Evolutionary conservation across 139 green algal genomes (phyloP).

Genomic region (Ettlia oleoabundans): DNA sequence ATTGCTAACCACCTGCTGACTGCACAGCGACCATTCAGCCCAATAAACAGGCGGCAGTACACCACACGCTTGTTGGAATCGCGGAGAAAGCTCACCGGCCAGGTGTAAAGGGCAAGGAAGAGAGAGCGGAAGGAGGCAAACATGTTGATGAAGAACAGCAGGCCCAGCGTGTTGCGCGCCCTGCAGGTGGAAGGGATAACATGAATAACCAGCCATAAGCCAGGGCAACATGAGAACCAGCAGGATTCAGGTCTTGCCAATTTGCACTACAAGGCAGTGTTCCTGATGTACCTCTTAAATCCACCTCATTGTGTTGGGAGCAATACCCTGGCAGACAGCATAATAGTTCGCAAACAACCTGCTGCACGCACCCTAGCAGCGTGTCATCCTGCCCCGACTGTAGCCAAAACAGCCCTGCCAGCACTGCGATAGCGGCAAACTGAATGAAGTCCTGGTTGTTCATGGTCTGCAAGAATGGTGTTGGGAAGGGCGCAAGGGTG

Average conservation of each 20-base stretch:
- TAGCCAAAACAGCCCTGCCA: conserved; percentile 62
- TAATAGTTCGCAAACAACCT: too few relatives aligned
- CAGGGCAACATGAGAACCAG: neutral
- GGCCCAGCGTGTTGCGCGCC: conserved; percentile 34
- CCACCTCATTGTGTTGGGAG: too few relatives aligned
- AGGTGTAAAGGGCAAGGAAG: neutral
- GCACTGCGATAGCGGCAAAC: conserved; percentile 37
- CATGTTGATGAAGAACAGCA: conserved; percentile 69
- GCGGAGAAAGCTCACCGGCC: neutral
- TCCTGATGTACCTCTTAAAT: too few relatives aligned
- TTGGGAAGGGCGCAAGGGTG: too few relatives aligned
- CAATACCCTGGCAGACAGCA: too few relatives aligned
- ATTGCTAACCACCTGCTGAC: too few relatives aligned
- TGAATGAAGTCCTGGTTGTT: conserved; percentile 40
- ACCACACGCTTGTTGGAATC: neutral
- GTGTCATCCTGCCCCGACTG: conserved; percentile 46
- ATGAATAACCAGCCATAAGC: neutral
- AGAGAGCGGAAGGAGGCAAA: conserved; percentile 54
- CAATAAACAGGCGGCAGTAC: too few relatives aligned
- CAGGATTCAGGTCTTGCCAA: neutral
- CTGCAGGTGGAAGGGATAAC: neutral
- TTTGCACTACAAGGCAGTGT: neutral
- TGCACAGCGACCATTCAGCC: too few relatives aligned
- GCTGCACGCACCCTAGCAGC: conserved; percentile 16
- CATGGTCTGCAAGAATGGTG: conserved; percentile 21